Evolutionary conservation across 371 early-diverging fungal species (phyloP), one percentile per base, ranked within the genome.

Genomic region (Nematocida ausubeli): DNA sequence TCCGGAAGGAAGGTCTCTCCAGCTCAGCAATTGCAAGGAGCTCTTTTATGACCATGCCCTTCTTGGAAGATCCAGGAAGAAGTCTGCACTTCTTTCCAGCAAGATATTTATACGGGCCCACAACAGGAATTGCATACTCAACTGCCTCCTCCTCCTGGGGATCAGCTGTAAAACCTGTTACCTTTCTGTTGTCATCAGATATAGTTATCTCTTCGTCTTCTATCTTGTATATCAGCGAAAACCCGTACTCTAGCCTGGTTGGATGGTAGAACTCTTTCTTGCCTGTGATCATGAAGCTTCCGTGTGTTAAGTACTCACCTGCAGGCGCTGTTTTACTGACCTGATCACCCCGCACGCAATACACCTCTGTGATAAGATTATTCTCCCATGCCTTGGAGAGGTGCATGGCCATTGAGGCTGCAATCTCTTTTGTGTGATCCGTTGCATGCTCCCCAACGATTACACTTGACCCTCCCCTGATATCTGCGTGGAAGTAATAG

Each of bases 381-480:
- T 92, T 89, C 63, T 95, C 95, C 99, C 99, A 99, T 2, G 97
- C 96, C 49, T 90, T 90, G 39, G 93, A 93, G 81, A 92, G 90
- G 72, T 93, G 81, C 0, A 99, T 90, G 54, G 95, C 91, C 93
- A 96, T 92, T 55, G 91, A 89, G 2, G 94, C 94, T 6, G 98
- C 97, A 85, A 95, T 94, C 81, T 89, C 90, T 52, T 96, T 87
- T 2, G 95, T 95, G 35, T 89, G 89, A 0, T 92, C 94, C 51
- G 67, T 80, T 32, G 89, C 88, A 12, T 88, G 30, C 39, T 84
- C 81, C 19, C 72, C 80, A 52, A 71, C 71, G 9, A 89, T 87
- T 2, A 86, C 81, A 84, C 95, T 95, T 84, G 95, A 95, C 70
- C 96, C 94, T 72, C 96, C 96, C 73, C 92, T 92, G 28, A 94